A percentile compares a stretch with the other conserved stretches of the same genome.
phyloP scores from a whole-genome alignment of 1,284 basidiomycete species.

The Pascua sp. region DNA sequence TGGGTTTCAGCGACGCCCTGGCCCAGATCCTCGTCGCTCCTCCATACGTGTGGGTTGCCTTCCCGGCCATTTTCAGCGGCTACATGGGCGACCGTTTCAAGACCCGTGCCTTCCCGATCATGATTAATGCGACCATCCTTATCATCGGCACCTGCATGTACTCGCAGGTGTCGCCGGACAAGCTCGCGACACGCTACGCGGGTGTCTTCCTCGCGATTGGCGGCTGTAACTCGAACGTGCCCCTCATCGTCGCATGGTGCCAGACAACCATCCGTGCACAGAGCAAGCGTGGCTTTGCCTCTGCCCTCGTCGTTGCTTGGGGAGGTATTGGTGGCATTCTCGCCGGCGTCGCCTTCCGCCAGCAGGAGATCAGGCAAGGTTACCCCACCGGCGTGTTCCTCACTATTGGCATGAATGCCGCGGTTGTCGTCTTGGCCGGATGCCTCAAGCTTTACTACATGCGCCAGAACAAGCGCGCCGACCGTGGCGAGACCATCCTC shows the following conservation, averaged over 20 bases:
- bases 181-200: constrained; percentile 44
- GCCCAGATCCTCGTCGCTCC: constrained; percentile 48
- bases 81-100: constrained; percentile 41
- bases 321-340: constrained; percentile 52
- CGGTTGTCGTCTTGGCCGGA: neutral
- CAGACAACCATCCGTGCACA: constrained; percentile 51
- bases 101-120: neutral
- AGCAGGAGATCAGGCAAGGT: constrained; percentile 9
- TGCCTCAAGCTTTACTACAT: constrained; percentile 8
- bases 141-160: constrained; percentile 16
- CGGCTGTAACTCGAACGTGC: constrained; percentile 38
- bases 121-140: constrained; percentile 5
- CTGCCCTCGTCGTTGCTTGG: constrained; percentile 48
- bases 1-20: constrained; percentile 24
- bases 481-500: constrained; percentile 9
- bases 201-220: constrained; percentile 50
- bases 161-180: constrained; percentile 9
- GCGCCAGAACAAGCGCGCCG: constrained; percentile 13
- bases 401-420: constrained; percentile 26
- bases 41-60: constrained; percentile 45
- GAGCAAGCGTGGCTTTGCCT: constrained; percentile 45
- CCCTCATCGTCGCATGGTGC: constrained; percentile 40
- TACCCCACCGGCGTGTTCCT: constrained; percentile 20
- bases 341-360: constrained; percentile 11
- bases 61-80: constrained; percentile 44